Conservation (phyloP, 441 rosid species). For the Omphalea diandra region DNA sequence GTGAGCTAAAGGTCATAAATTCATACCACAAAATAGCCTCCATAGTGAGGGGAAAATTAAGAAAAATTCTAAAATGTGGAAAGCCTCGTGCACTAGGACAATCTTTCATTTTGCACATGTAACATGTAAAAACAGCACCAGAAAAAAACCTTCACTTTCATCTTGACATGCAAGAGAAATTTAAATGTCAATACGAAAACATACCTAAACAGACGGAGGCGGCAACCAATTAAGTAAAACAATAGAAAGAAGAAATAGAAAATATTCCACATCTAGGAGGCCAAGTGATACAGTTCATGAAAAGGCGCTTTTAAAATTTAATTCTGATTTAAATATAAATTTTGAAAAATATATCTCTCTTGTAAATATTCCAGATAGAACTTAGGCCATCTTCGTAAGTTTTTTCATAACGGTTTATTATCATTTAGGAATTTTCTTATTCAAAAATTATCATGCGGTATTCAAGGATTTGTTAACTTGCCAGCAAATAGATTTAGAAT, state of each 20-base stretch:
- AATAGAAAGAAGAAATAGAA: background rate
- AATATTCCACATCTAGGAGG: too few species aligned
- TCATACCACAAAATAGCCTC: background rate
- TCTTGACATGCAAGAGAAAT: background rate
- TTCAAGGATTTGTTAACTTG: background rate
- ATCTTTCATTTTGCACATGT: background rate
- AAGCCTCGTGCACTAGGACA: background rate
- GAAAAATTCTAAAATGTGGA: background rate
- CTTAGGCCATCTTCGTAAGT: background rate
- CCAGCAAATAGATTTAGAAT: background rate
- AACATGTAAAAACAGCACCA: background rate
- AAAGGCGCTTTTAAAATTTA: background rate
- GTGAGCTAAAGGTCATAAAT: background rate
- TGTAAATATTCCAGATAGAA: background rate
- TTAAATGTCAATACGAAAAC: background rate
- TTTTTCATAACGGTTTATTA: background rate
- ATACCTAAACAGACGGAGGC: background rate
- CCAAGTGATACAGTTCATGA: background rate
- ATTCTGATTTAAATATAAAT: background rate
- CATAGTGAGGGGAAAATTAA: background rate
- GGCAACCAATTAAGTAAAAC: background rate
- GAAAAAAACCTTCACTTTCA: background rate
- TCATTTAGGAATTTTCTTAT: background rate
- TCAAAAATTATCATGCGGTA: too few species aligned
- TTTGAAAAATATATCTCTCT: background rate